phyloP scores from a whole-genome alignment of 306 rosid genomes.

The Trifolium subterraneum region DNA sequence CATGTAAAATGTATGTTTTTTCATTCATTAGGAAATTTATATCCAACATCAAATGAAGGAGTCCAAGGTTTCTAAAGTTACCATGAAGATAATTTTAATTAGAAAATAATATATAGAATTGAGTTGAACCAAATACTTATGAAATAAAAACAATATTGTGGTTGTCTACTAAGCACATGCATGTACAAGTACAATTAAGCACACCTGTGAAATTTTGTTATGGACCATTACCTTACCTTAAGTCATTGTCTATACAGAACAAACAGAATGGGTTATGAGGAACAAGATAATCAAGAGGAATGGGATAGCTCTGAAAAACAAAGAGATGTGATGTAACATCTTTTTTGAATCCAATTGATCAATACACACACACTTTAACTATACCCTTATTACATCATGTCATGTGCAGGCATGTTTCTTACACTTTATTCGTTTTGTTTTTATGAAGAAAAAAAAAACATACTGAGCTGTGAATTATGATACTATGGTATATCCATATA shows the following conservation, averaged over 20 bases:
- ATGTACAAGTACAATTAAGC: not conserved
- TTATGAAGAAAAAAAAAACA: constrained; percentile 40
- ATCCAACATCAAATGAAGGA: too few relatives aligned
- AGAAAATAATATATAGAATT: too few relatives aligned
- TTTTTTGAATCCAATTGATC: constrained; percentile 43
- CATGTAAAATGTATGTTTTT: too few relatives aligned
- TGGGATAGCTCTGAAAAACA: constrained; percentile 33
- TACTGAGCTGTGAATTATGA: not conserved
- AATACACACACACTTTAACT: constrained; percentile 5
- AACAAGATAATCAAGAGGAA: constrained; percentile 35
- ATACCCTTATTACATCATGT: constrained; percentile 10
- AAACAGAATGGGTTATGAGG: constrained; percentile 36
- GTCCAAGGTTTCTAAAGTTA: not conserved
- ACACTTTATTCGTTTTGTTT: constrained; percentile 72
- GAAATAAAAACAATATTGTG: not conserved
- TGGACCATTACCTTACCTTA: constrained; percentile 33
- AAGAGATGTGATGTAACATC: constrained; percentile 66
- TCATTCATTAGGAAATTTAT: not conserved
- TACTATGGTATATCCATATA: constrained; percentile 35
- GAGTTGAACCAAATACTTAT: too few relatives aligned
- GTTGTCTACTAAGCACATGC: constrained; percentile 12
- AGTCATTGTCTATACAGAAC: constrained; percentile 36
- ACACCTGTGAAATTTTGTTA: not conserved
- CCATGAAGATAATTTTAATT: too few relatives aligned
- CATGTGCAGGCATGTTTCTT: constrained; percentile 39